phyloP scores from a whole-genome alignment of 495 filamentous ascomycete genomes.

The Annulohypoxylon stygium region DNA sequence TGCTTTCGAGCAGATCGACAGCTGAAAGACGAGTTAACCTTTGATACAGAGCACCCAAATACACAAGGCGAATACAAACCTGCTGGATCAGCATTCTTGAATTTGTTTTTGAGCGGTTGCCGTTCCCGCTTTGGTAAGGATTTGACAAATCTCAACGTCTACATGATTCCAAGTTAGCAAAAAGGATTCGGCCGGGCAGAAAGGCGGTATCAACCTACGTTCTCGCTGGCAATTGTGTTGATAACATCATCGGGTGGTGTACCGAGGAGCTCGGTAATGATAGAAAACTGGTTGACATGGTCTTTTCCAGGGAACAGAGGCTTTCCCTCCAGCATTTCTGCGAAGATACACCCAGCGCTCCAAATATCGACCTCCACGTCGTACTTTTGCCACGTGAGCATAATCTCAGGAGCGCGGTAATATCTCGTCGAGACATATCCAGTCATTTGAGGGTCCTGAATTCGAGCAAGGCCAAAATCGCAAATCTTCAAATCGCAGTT shows the following conservation, averaged over 20 bases:
- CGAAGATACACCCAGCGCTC: slow-evolving; percentile 99
- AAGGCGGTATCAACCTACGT: slow-evolving; percentile 69
- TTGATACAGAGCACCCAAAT: neutral
- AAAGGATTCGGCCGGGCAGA: neutral
- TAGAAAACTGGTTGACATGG: slow-evolving; percentile 99
- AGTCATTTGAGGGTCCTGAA: slow-evolving; percentile 99
- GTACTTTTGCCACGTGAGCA: slow-evolving; percentile 99
- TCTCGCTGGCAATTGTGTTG: slow-evolving; percentile 97
- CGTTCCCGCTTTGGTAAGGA: slow-evolving; percentile 96
- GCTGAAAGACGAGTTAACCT: slow-evolving; percentile 64
- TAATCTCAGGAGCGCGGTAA: slow-evolving; percentile 98
- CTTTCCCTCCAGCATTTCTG: slow-evolving; percentile 99
- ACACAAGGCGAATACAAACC: slow-evolving; percentile 66
- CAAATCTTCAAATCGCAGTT: slow-evolving; percentile 99
- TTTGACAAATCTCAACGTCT: slow-evolving; percentile 98
- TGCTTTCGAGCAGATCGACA: slow-evolving; percentile 91
- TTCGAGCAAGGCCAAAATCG: slow-evolving; percentile 96
- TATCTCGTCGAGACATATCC: slow-evolving; percentile 99
- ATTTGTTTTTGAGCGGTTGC: slow-evolving; percentile 89
- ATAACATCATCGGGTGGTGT: slow-evolving; percentile 99
- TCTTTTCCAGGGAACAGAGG: slow-evolving; percentile 98
- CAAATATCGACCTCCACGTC: slow-evolving; percentile 99
- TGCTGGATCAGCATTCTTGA: slow-evolving; percentile 93
- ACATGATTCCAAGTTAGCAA: slow-evolving; percentile 30
- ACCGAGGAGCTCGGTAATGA: slow-evolving; percentile 97